Conservation (phyloP, 495 filamentous ascomycete genomes). For the Rhypophila decipiens region DNA sequence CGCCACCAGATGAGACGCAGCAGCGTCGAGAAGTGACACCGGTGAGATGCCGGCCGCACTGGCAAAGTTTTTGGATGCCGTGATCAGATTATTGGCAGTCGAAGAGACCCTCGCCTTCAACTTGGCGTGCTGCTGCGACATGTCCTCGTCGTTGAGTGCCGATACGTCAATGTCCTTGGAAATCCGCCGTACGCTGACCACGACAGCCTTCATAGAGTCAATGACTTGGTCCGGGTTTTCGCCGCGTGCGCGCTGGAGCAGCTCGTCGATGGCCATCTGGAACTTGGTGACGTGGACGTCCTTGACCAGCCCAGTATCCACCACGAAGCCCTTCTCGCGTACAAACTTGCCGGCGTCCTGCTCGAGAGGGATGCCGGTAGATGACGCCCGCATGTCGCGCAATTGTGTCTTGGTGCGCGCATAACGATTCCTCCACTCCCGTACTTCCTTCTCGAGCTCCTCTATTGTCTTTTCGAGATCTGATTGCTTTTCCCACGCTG, state of each 20-base stretch:
- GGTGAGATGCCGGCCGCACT: conserved; percentile 77
- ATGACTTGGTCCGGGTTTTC: conserved; percentile 68
- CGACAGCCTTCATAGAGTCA: conserved; percentile 73
- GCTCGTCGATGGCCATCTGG: conserved; percentile 90
- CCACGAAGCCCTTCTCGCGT: conserved; percentile 64
- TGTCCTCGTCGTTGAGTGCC: conserved; percentile 39
- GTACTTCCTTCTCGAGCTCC: conserved; percentile 70
- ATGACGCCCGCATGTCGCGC: conserved; percentile 71
- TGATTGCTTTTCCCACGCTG: conserved; percentile 77
- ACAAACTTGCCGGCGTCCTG: conserved; percentile 56
- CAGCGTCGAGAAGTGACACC: conserved; percentile 89
- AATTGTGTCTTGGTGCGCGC: conserved; percentile 81
- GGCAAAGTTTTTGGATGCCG: conserved; percentile 85
- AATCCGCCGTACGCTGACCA: conserved; percentile 72
- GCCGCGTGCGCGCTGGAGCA: conserved; percentile 68
- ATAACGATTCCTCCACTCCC: conserved; percentile 85
- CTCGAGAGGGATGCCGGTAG: conserved; percentile 62
- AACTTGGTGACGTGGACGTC: conserved; percentile 92
- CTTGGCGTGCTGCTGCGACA: conserved; percentile 51
- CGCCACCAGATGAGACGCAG: conserved; percentile 83
- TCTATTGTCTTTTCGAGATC: conserved; percentile 65
- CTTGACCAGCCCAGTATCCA: conserved; percentile 70
- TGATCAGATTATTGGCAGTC: conserved; percentile 93
- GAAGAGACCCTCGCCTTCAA: conserved; percentile 74
- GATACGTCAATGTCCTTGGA: conserved; percentile 68